A percentile compares a stretch with the other conserved stretches of the same genome.
Evolutionary conservation across 306 rosid species (phyloP).

Genomic region (Macrotyloma uniflorum): DNA sequence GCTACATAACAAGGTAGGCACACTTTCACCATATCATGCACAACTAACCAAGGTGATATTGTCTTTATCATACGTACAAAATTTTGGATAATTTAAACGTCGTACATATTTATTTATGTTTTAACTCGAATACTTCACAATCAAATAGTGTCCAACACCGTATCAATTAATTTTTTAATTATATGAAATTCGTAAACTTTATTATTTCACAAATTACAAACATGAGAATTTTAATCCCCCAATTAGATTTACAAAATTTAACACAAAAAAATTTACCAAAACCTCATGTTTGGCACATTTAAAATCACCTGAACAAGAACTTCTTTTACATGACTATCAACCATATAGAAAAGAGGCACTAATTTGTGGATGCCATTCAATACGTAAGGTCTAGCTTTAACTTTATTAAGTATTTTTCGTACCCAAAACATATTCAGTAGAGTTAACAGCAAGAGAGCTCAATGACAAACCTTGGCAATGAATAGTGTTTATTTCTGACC

Average conservation of each 20-base stretch:
- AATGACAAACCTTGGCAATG: constrained; percentile 79
- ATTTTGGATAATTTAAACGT: background rate
- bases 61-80: background rate
- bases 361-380: background rate
- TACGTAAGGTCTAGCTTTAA: constrained; percentile 4
- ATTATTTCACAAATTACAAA: background rate
- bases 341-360: background rate
- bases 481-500: constrained; percentile 71
- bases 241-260: background rate
- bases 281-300: constrained; percentile 26
- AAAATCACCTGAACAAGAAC: constrained; percentile 14
- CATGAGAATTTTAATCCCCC: background rate
- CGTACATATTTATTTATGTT: background rate
- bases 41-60: background rate
- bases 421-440: constrained; percentile 10
- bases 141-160: background rate
- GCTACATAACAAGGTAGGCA: background rate
- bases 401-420: background rate
- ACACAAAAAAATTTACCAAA: background rate
- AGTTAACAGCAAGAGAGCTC: constrained; percentile 31
- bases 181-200: background rate
- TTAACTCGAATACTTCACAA: background rate
- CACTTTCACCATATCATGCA: background rate
- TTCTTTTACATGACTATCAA: constrained; percentile 9
- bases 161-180: background rate